A percentile compares a stretch with the other conserved stretches of the same genome.
Evolutionary conservation across 2,329 filamentous ascomycete genomes (phyloP).

Genomic region (Exophiala lecanii-corni): DNA sequence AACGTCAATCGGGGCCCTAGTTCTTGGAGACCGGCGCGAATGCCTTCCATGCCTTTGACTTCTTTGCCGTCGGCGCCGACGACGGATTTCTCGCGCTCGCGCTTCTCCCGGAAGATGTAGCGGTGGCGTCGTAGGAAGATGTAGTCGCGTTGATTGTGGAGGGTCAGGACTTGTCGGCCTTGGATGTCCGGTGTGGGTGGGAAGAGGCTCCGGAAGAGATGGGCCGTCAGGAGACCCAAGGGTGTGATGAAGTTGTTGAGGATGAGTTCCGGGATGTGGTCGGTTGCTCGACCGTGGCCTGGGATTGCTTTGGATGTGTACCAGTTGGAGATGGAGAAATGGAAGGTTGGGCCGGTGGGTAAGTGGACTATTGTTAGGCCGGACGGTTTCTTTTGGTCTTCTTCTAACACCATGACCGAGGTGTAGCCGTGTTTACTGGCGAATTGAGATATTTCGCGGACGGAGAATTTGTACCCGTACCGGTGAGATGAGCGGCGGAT

Average conservation of each 20-base stretch:
- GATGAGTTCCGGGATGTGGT: conserved; percentile 83
- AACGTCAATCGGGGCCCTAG: conserved; percentile 77
- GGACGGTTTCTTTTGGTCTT: conserved; percentile 80
- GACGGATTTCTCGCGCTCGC: conserved; percentile 79
- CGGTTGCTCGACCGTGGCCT: conserved; percentile 84
- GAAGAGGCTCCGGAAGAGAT: conserved; percentile 75
- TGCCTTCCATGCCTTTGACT: conserved; percentile 77
- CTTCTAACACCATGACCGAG: conserved; percentile 75
- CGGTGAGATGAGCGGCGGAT: conserved; percentile 79
- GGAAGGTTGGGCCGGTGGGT: conserved; percentile 81
- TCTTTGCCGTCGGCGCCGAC: conserved; percentile 75
- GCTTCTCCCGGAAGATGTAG: conserved; percentile 89
- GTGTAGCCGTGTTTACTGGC: conserved; percentile 79
- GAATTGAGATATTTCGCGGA: conserved; percentile 84
- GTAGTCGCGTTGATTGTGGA: conserved; percentile 94
- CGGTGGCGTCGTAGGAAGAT: conserved; percentile 88
- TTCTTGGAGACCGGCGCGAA: conserved; percentile 85
- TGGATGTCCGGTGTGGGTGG: conserved; percentile 77
- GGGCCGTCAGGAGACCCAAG: conserved; percentile 79
- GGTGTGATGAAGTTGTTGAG: conserved; percentile 95
- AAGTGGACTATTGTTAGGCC: conserved; percentile 81
- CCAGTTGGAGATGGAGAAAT: conserved; percentile 89
- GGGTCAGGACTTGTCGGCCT: conserved; percentile 82
- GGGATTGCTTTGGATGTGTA: conserved; percentile 81
- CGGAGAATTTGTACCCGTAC: conserved; percentile 83